Conservation (phyloP, 1,284 basidiomycete genomes). For the Flammula alnicola region DNA sequence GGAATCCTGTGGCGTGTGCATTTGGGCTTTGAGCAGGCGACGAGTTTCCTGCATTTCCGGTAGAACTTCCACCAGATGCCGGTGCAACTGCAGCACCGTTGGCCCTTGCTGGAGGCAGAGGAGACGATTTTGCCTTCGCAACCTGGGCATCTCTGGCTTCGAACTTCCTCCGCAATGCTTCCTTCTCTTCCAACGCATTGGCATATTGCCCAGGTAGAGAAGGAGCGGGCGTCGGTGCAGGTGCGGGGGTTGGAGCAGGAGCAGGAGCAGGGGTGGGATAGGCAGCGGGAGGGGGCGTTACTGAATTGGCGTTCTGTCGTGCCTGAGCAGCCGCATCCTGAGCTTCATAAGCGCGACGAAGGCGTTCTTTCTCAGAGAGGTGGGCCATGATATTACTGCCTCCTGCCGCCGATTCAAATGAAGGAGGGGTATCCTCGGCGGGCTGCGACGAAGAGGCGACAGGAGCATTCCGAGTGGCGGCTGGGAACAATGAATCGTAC, state of each 20-base stretch:
- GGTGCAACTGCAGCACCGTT: background rate
- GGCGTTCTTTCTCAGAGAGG: constrained; percentile 55
- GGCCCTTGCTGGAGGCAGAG: constrained; percentile 15
- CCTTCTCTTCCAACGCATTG: constrained; percentile 55
- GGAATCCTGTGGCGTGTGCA: constrained; percentile 22
- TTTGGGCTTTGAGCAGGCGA: constrained; percentile 22
- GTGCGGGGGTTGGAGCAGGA: constrained; percentile 18
- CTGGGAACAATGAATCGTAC: constrained; percentile 63
- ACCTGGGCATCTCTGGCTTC: constrained; percentile 49
- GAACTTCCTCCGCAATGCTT: constrained; percentile 51
- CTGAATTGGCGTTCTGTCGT: constrained; percentile 25
- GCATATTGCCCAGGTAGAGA: constrained; percentile 27
- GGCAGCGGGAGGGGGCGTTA: constrained; percentile 21
- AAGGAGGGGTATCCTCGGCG: constrained; percentile 47
- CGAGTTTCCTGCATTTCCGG: constrained; percentile 5
- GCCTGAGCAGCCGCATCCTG: constrained; percentile 57
- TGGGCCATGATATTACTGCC: constrained; percentile 43
- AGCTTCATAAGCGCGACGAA: constrained; percentile 62
- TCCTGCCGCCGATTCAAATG: constrained; percentile 47
- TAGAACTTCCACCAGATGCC: background rate
- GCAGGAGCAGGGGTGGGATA: constrained; percentile 22
- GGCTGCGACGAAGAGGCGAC: constrained; percentile 26
- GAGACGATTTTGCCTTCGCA: constrained; percentile 9
- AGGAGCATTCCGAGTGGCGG: constrained; percentile 20
- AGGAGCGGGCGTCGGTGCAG: constrained; percentile 20